Conservation (phyloP, 2,329 filamentous ascomycete species). For the Ascochyta rabiei region DNA sequence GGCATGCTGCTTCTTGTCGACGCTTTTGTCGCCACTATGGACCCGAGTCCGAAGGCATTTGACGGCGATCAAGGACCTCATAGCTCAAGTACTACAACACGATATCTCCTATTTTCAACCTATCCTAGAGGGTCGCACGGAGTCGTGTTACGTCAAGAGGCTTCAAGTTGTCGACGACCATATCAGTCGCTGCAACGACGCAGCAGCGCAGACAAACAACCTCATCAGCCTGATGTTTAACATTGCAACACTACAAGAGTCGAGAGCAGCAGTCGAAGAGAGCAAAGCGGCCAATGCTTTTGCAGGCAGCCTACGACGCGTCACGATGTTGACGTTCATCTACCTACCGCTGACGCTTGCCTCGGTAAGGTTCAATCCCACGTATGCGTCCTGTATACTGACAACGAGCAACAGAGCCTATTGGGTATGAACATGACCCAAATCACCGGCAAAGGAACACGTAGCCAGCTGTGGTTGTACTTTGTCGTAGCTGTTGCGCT, state of each 20-base stretch:
- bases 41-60: slow-evolving; percentile 14
- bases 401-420: slow-evolving; percentile 14
- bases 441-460: slow-evolving; percentile 12
- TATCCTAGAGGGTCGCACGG: neutral
- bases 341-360: slow-evolving; percentile 23
- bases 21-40: slow-evolving; percentile 14
- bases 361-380: slow-evolving; percentile 4
- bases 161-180: slow-evolving; percentile 17
- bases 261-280: slow-evolving; percentile 19
- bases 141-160: slow-evolving; percentile 6
- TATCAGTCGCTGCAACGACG: slow-evolving; percentile 17
- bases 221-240: slow-evolving; percentile 22
- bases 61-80: slow-evolving; percentile 8
- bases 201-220: slow-evolving; percentile 17
- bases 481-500: slow-evolving; percentile 14
- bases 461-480: slow-evolving; percentile 18
- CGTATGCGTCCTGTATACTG: neutral
- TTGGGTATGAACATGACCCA: slow-evolving; percentile 23
- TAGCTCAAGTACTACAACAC: slow-evolving; percentile 13
- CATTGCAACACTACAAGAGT: slow-evolving; percentile 21
- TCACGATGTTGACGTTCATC: slow-evolving; percentile 23
- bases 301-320: slow-evolving; percentile 15
- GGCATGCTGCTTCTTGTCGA: neutral
- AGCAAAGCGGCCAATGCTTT: slow-evolving; percentile 20
- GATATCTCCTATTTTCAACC: neutral